Percentiles rank a stretch among this genome's conserved stretches.
Evolutionary conservation across 1,139 yeast genomes (phyloP).

Genomic region (Yamadazyma diospyri): DNA sequence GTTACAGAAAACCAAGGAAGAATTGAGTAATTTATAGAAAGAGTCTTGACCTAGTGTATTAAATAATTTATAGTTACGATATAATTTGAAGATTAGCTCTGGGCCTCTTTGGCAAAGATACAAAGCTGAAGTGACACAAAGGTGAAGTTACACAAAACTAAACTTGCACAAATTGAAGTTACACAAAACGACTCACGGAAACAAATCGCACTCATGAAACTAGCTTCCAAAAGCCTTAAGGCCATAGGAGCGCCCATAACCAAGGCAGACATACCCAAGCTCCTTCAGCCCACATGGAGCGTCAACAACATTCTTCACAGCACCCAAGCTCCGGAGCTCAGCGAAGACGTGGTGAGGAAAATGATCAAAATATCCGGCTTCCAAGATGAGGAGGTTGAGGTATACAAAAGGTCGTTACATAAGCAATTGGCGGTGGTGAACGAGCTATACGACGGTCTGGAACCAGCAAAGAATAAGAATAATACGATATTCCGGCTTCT

Average conservation of each 20-base stretch:
- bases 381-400: conserved; percentile 22
- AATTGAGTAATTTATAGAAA: conserved; percentile 41
- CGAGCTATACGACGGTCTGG: conserved; percentile 29
- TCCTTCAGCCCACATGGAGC: conserved; percentile 25
- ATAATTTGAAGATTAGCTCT: not conserved
- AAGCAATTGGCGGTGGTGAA: conserved; percentile 47
- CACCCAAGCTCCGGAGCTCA: conserved; percentile 7
- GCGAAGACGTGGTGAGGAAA: conserved; percentile 19
- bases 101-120: not conserved
- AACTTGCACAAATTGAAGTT: too few relatives aligned
- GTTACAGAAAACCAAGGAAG: conserved; percentile 63
- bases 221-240: too few relatives aligned
- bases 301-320: conserved; percentile 20
- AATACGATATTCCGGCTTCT: conserved; percentile 32
- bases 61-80: not conserved
- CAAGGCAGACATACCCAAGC: not conserved
- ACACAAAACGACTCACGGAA: too few relatives aligned
- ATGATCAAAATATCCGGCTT: conserved; percentile 47
- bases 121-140: too few relatives aligned
- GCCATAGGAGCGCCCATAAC: conserved; percentile 6
- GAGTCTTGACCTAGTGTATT: too few relatives aligned
- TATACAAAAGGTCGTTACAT: conserved; percentile 29
- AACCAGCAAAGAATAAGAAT: conserved; percentile 11
- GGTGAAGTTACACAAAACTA: too few relatives aligned
- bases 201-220: too few relatives aligned